These are phyloP conservation scores for Rosellinia necatrix DNA, from an alignment of 2,329 filamentous ascomycete genomes.

Conservation along the genomic window DNA sequence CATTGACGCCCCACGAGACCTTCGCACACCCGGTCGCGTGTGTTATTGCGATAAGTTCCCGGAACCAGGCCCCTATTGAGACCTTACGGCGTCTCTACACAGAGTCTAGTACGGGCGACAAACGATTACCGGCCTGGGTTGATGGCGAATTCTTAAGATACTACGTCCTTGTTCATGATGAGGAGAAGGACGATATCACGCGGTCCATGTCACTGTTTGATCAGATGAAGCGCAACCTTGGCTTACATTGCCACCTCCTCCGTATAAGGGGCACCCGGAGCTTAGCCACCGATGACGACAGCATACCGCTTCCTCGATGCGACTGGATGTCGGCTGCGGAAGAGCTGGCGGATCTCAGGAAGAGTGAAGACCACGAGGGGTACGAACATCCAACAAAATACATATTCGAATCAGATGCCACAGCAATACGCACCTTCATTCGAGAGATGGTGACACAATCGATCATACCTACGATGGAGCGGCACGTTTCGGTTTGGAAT, in stretches of 20 bases:
- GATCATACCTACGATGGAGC: conserved; percentile 94
- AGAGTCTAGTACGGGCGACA: conserved; percentile 78
- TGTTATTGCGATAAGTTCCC: conserved; percentile 92
- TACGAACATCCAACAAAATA: conserved; percentile 74
- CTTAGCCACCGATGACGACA: conserved; percentile 89
- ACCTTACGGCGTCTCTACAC: conserved; percentile 82
- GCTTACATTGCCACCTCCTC: conserved; percentile 90
- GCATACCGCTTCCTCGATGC: conserved; percentile 76
- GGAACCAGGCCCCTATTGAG: conserved; percentile 82
- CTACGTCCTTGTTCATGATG: conserved; percentile 95
- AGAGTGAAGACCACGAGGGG: conserved; percentile 69
- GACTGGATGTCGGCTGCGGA: conserved; percentile 91
- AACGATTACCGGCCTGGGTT: conserved; percentile 80
- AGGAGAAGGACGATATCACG: conserved; percentile 90
- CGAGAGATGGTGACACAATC: conserved; percentile 96
- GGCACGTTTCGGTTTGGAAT: conserved; percentile 89
- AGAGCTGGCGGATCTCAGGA: conserved; percentile 75
- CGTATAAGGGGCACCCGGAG: conserved; percentile 83
- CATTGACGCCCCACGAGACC: conserved; percentile 84
- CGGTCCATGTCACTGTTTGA: conserved; percentile 91
- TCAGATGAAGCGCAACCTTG: conserved; percentile 99
- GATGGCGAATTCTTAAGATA: conserved; percentile 92
- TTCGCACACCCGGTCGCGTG: conserved; percentile 94
- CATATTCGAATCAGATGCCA: conserved; percentile 90
- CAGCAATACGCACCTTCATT: conserved; percentile 85